Evolutionary conservation across 2,329 filamentous ascomycete genomes (phyloP).

Genomic region (Curvularia sp.): DNA sequence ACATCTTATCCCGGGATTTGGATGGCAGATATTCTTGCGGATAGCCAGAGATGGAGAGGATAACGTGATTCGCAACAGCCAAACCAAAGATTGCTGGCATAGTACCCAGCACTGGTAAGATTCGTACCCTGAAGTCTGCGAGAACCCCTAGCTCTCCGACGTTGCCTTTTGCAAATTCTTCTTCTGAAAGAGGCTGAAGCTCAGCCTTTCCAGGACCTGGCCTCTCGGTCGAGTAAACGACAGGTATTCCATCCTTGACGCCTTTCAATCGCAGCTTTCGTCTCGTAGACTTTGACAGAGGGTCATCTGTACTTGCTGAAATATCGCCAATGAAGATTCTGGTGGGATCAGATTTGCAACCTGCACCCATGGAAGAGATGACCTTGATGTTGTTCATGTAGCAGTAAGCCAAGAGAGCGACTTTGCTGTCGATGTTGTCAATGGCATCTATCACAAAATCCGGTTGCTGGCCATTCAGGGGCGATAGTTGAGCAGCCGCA

Average conservation of each 20-base stretch:
- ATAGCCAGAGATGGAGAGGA: conserved; percentile 80
- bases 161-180: conserved; percentile 84
- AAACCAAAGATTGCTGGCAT: conserved; percentile 98
- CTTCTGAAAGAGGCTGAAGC: conserved; percentile 83
- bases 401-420: conserved; percentile 87
- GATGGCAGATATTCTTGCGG: conserved; percentile 82
- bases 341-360: conserved; percentile 87
- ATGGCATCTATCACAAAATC: conserved; percentile 97
- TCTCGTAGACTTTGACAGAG: conserved; percentile 83
- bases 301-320: conserved; percentile 83
- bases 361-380: conserved; percentile 95
- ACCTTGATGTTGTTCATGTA: conserved; percentile 77
- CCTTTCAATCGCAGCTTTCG: conserved; percentile 78
- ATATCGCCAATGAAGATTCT: conserved; percentile 91
- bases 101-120: conserved; percentile 90
- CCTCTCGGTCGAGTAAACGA: conserved; percentile 92
- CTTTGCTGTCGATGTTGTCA: conserved; percentile 97
- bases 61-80: conserved; percentile 88
- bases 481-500: conserved; percentile 70
- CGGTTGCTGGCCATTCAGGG: conserved; percentile 72
- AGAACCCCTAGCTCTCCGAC: conserved; percentile 88
- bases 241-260: conserved; percentile 83
- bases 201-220: conserved; percentile 89
- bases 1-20: conserved; percentile 89
- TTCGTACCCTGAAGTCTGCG: conserved; percentile 92